These are phyloP conservation scores for Coemansia sp. DNA, from an alignment of 192 early-diverging fungal genomes.

Conservation along the genomic window DNA sequence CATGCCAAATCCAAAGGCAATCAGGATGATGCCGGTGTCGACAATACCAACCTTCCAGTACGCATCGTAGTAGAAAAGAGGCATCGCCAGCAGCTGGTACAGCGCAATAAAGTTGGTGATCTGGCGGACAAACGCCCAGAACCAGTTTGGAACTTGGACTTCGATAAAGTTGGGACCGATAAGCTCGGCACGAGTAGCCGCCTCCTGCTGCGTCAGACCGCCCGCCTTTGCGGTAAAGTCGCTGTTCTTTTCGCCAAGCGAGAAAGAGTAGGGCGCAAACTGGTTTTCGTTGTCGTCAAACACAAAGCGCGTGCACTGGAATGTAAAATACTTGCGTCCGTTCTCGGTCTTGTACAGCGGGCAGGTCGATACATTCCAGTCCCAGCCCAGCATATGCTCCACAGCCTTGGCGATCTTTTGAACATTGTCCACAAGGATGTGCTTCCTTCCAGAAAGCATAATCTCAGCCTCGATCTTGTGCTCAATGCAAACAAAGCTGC, in stretches of 20 bases:
- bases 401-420: slow-evolving; percentile 9
- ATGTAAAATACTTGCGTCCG: slow-evolving; percentile 64
- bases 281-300: slow-evolving; percentile 55
- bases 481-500: slow-evolving; percentile 54
- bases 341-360: slow-evolving; percentile 49
- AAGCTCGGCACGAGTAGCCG: slow-evolving; percentile 57
- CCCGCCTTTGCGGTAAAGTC: slow-evolving; percentile 28
- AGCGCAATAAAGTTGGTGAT: slow-evolving; percentile 59
- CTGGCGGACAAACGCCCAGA: slow-evolving; percentile 59
- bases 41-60: slow-evolving; percentile 62
- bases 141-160: slow-evolving; percentile 62
- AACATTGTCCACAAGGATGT: slow-evolving; percentile 20
- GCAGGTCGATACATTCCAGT: slow-evolving; percentile 48
- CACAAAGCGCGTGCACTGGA: slow-evolving; percentile 75
- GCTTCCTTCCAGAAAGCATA: slow-evolving; percentile 37
- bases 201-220: slow-evolving; percentile 59
- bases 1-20: slow-evolving; percentile 58
- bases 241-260: slow-evolving; percentile 57
- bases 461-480: slow-evolving; percentile 27
- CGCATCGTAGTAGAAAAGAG: slow-evolving; percentile 57
- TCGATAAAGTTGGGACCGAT: slow-evolving; percentile 70
- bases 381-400: slow-evolving; percentile 34
- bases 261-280: slow-evolving; percentile 62
- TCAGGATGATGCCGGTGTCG: slow-evolving; percentile 55
- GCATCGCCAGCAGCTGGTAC: slow-evolving; percentile 58